Percentiles rank a stretch among this genome's conserved stretches.
Conservation (phyloP, 768 basidiomycete species). For the Suillus spraguei region DNA sequence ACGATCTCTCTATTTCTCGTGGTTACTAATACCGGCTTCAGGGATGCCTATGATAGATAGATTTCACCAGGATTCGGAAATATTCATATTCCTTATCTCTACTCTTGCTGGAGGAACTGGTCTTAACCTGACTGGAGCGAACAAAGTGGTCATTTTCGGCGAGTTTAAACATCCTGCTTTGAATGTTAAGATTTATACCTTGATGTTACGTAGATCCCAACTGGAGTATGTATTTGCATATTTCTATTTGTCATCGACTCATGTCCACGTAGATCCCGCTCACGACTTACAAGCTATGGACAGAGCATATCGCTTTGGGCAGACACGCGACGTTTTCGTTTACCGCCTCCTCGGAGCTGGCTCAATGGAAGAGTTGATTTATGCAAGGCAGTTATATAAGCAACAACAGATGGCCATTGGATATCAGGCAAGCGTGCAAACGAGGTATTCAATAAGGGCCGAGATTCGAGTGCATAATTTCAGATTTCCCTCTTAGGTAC, state of each 20-base stretch:
- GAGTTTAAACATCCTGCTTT: slow-evolving; percentile 23
- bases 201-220: slow-evolving; percentile 66
- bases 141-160: slow-evolving; percentile 94
- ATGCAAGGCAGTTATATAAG: slow-evolving; percentile 89
- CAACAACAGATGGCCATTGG: slow-evolving; percentile 94
- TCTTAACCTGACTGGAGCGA: slow-evolving; percentile 87
- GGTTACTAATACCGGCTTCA: slow-evolving; percentile 28
- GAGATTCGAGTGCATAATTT: neutral
- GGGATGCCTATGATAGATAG: slow-evolving; percentile 87
- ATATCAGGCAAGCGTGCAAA: slow-evolving; percentile 82
- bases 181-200: neutral
- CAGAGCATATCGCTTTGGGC: slow-evolving; percentile 83
- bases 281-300: slow-evolving; percentile 95
- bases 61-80: slow-evolving; percentile 75
- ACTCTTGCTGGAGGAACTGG: slow-evolving; percentile 93
- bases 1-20: neutral
- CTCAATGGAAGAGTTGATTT: slow-evolving; percentile 85
- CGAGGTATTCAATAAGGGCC: slow-evolving; percentile 46
- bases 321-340: slow-evolving; percentile 82
- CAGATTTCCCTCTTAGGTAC: slow-evolving; percentile 45
- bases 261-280: slow-evolving; percentile 72
- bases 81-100: slow-evolving; percentile 87
- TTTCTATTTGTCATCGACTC: neutral
- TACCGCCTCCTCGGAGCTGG: slow-evolving; percentile 86
- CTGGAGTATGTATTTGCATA: slow-evolving; percentile 71